A percentile compares a stretch with the other conserved stretches of the same genome.
Conservation (phyloP, 2,329 filamentous ascomycete species). For the Aspergillus floridensis region DNA sequence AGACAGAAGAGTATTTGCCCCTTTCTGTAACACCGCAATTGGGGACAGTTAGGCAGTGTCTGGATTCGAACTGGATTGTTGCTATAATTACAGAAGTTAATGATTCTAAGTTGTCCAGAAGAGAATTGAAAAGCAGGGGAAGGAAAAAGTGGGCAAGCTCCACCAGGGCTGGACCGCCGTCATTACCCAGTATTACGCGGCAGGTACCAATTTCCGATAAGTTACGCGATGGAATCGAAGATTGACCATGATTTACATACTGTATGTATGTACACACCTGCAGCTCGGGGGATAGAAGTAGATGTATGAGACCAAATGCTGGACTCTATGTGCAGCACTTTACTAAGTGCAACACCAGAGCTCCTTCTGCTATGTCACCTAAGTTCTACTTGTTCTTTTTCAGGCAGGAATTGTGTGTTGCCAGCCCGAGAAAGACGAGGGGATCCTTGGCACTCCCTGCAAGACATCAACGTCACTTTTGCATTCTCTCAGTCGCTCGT, state of each 20-base stretch:
- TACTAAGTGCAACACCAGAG: too few relatives aligned
- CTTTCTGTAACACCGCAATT: background rate
- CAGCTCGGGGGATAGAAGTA: background rate
- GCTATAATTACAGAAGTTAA: background rate
- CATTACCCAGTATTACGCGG: background rate
- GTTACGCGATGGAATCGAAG: background rate
- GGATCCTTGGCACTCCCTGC: background rate
- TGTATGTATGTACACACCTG: too few relatives aligned
- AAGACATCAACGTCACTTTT: background rate
- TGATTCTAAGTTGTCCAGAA: background rate
- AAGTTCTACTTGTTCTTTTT: too few relatives aligned
- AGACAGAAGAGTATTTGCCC: background rate
- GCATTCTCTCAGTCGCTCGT: too few relatives aligned
- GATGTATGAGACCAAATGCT: background rate
- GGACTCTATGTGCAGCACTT: too few relatives aligned
- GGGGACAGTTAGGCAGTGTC: background rate
- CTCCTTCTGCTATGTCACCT: too few relatives aligned
- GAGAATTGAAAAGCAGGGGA: background rate
- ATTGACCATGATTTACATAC: too few relatives aligned
- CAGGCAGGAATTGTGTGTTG: background rate
- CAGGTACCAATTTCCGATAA: background rate
- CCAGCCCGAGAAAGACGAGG: background rate
- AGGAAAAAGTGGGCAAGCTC: background rate
- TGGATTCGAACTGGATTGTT: background rate
- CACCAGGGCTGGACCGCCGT: background rate